These are phyloP conservation scores for Penicillium freii DNA, from an alignment of 2,329 filamentous ascomycete species.

Conservation along the genomic window DNA sequence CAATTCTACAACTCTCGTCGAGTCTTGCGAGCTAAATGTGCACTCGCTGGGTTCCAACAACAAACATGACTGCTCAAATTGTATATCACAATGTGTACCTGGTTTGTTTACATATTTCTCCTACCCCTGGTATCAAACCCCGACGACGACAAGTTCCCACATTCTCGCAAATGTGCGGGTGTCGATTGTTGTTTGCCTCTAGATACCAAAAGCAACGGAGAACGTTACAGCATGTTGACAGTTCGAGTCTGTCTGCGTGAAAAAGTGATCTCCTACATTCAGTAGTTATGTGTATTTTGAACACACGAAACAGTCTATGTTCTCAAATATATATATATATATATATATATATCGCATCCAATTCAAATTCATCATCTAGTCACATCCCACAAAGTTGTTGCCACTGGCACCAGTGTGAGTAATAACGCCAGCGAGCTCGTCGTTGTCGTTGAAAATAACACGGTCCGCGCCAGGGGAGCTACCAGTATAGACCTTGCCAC, in stretches of 20 bases:
- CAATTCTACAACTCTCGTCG: neutral
- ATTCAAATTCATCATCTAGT: slow-evolving; percentile 6
- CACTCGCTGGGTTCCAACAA: neutral
- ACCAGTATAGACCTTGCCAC: slow-evolving; percentile 53
- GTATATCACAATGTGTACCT: neutral
- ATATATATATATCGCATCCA: slow-evolving; percentile 40
- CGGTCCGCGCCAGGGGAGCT: slow-evolving; percentile 66
- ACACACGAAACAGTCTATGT: neutral
- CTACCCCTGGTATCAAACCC: slow-evolving; percentile 16
- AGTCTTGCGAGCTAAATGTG: neutral
- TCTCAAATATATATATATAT: slow-evolving; percentile 26
- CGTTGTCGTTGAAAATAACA: slow-evolving; percentile 59
- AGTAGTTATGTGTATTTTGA: neutral
- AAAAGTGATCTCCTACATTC: slow-evolving; percentile 21
- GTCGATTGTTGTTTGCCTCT: slow-evolving; percentile 25
- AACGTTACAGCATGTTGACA: slow-evolving; percentile 19
- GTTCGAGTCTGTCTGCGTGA: slow-evolving; percentile 19
- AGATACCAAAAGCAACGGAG: slow-evolving; percentile 18
- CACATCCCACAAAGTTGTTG: slow-evolving; percentile 66
- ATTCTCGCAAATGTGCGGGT: slow-evolving; percentile 19
- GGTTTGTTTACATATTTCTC: neutral
- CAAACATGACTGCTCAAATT: neutral
- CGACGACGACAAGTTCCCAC: slow-evolving; percentile 23
- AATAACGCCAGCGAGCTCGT: slow-evolving; percentile 61
- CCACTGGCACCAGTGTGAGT: slow-evolving; percentile 69